phyloP scores from a whole-genome alignment of 129 eudicot genomes.

The Flaveria ramosissima region DNA sequence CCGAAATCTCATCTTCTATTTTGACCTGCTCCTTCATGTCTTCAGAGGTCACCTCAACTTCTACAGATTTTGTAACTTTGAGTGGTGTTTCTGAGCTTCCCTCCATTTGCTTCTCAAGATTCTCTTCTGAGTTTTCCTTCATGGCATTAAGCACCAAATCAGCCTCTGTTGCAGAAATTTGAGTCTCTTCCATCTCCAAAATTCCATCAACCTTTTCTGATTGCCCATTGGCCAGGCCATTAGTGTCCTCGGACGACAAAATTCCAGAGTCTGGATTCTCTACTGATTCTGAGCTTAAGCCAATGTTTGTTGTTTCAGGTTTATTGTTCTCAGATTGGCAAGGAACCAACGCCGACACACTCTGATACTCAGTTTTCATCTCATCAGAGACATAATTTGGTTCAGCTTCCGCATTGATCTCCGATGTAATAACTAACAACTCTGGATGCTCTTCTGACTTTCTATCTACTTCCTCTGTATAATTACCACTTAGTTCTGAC shows the following conservation, averaged over 20 bases:
- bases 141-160: constrained; percentile 23
- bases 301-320: constrained; percentile 22
- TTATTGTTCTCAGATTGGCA: constrained; percentile 31
- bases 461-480: constrained; percentile 26
- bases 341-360: constrained; percentile 20
- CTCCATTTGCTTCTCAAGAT: constrained; percentile 26
- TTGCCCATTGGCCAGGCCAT: constrained; percentile 29
- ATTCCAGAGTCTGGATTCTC: constrained; percentile 23
- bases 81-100: constrained; percentile 15
- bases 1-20: constrained; percentile 27
- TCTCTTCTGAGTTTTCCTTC: constrained; percentile 34
- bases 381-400: constrained; percentile 16
- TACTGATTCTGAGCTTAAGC: constrained; percentile 28
- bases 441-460: constrained; percentile 26
- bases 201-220: constrained; percentile 31
- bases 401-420: constrained; percentile 37
- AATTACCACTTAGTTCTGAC: constrained; percentile 29
- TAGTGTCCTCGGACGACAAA: constrained; percentile 23
- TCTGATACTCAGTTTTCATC: constrained; percentile 31
- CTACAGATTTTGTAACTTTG: constrained; percentile 27
- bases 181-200: constrained; percentile 34
- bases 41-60: constrained; percentile 26
- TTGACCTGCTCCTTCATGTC: constrained; percentile 26
- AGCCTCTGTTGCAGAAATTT: constrained; percentile 32
- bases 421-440: constrained; percentile 19